A percentile compares a stretch with the other conserved stretches of the same genome.
Conservation (phyloP, 345 rosid genomes). For the Adansonia digitata region DNA sequence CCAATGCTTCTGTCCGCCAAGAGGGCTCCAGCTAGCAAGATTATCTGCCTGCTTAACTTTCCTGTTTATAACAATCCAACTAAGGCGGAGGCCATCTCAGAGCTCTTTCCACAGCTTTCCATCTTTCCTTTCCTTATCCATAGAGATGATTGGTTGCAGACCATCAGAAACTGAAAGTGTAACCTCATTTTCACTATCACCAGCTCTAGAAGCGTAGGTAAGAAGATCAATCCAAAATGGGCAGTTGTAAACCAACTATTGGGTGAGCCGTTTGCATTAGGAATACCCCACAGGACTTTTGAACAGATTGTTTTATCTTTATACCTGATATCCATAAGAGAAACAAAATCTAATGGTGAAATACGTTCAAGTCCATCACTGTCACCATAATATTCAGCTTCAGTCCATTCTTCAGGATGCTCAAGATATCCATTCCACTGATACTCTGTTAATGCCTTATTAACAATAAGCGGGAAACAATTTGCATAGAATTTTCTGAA, state of each 20-base stretch:
- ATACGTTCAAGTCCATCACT: constrained; percentile 41
- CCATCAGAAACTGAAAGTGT: constrained; percentile 61
- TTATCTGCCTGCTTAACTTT: constrained; percentile 64
- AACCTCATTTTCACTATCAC: constrained; percentile 44
- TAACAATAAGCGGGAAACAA: constrained; percentile 71
- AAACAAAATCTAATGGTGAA: constrained; percentile 57
- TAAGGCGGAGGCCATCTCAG: constrained; percentile 55
- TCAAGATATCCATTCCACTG: constrained; percentile 48
- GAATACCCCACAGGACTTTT: constrained; percentile 69
- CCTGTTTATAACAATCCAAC: constrained; percentile 72
- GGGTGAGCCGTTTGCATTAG: constrained; percentile 56
- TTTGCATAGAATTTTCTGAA: constrained; percentile 70
- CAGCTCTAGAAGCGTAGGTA: constrained; percentile 35
- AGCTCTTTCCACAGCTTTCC: constrained; percentile 76
- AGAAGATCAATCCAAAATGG: constrained; percentile 68
- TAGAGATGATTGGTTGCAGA: constrained; percentile 50
- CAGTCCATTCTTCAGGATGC: constrained; percentile 66
- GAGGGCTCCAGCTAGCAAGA: constrained; percentile 75
- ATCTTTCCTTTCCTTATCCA: constrained; percentile 70
- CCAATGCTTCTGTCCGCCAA: constrained; percentile 80
- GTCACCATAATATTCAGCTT: constrained; percentile 71
- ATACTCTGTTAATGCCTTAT: constrained; percentile 52
- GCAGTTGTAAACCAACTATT: constrained; percentile 70
- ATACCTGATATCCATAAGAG: constrained; percentile 60
- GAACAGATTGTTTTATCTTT: constrained; percentile 59